Evolutionary conservation across 2,329 filamentous ascomycete genomes (phyloP).

Genomic region (Diaporthe ampelina): DNA sequence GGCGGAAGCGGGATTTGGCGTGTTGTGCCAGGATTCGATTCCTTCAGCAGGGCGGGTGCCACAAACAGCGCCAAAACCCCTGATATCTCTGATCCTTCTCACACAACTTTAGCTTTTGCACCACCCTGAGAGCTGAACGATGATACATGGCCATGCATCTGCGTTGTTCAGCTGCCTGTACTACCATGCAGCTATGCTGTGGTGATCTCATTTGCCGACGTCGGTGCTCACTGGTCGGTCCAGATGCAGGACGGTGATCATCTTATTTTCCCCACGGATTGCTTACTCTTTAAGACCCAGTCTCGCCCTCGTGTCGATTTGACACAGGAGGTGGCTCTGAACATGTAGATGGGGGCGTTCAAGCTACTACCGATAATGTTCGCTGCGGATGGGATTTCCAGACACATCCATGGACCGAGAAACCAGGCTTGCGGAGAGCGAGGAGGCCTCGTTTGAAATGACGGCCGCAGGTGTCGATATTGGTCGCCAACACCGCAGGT

Average conservation of each 20-base stretch:
- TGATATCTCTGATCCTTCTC: neutral
- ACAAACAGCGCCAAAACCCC: slow-evolving; percentile 10
- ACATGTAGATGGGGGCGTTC: neutral
- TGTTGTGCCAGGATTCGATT: neutral
- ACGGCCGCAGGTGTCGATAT: neutral
- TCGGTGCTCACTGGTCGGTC: no score
- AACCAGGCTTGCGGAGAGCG: neutral
- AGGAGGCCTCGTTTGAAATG: neutral
- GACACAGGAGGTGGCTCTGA: neutral
- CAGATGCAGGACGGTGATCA: neutral
- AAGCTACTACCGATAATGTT: neutral
- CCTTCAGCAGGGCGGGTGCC: slow-evolving; percentile 7
- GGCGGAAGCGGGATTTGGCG: neutral
- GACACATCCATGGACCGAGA: slow-evolving; percentile 8
- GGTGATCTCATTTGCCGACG: neutral
- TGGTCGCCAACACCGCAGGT: neutral
- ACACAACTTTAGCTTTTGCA: neutral
- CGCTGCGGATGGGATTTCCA: neutral
- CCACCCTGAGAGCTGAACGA: slow-evolving; percentile 3
- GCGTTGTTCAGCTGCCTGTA: neutral
- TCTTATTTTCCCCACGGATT: neutral
- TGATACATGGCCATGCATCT: slow-evolving; percentile 1
- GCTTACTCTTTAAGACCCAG: neutral
- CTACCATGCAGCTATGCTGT: neutral
- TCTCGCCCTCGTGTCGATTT: neutral